Conservation (phyloP, 345 rosid genomes). For the Acer saccharum region DNA sequence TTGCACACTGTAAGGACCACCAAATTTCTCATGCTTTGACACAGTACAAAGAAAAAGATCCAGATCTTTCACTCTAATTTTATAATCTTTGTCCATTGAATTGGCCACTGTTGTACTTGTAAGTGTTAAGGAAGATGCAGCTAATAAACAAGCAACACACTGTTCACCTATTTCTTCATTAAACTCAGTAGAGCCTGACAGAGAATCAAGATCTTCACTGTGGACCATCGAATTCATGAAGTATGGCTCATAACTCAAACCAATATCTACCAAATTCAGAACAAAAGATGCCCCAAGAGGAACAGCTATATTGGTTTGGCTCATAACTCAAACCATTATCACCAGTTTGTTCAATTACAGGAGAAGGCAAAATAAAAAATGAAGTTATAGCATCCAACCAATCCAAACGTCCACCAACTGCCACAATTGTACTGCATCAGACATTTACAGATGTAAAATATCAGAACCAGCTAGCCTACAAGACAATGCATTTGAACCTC, state of each 20-base stretch:
- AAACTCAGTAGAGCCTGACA: constrained; percentile 14
- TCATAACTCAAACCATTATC: constrained; percentile 33
- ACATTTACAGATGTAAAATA: constrained; percentile 60
- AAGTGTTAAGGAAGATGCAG: constrained; percentile 78
- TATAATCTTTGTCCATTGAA: constrained; percentile 49
- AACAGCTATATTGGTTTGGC: constrained; percentile 27
- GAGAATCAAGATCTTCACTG: constrained; percentile 23
- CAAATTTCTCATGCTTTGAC: constrained; percentile 45
- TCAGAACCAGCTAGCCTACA: constrained; percentile 84
- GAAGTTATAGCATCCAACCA: constrained; percentile 78
- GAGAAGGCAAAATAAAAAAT: constrained; percentile 52
- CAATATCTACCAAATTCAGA: constrained; percentile 80
- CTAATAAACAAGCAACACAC: too few relatives aligned
- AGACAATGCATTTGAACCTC: constrained; percentile 94
- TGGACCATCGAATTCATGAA: constrained; percentile 33
- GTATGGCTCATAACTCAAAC: constrained; percentile 86
- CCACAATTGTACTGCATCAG: constrained; percentile 81
- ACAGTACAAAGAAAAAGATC: constrained; percentile 77
- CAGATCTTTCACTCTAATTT: constrained; percentile 71
- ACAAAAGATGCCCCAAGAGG: constrained; percentile 53
- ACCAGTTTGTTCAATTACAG: constrained; percentile 36
- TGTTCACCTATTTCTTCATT: constrained; percentile 5
- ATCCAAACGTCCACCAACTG: constrained; percentile 90
- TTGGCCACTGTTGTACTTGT: constrained; percentile 45
- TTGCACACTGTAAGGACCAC: constrained; percentile 56